Conservation (phyloP, 176 grass and related monocot species). For the Musa beccarii region DNA sequence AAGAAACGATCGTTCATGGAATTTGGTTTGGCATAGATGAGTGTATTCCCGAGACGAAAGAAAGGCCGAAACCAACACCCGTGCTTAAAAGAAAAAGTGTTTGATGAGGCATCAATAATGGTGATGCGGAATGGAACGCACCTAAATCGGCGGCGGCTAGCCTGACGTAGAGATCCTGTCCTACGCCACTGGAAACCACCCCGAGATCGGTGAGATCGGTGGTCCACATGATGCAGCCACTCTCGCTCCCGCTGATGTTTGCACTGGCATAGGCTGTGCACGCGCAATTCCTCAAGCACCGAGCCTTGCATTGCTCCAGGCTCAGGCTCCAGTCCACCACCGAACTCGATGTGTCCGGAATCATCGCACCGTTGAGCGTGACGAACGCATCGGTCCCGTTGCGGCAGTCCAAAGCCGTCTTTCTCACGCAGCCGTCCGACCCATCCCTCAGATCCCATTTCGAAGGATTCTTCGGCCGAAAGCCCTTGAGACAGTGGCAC, state of each 20-base stretch:
- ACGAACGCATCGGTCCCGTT: not conserved
- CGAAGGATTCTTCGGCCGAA: not conserved
- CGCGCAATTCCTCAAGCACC: not conserved
- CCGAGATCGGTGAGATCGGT: not conserved
- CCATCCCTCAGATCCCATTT: not conserved
- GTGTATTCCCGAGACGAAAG: not conserved
- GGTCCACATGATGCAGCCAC: not conserved
- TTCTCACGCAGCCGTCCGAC: not conserved
- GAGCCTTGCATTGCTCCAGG: not conserved
- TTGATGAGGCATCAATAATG: not conserved
- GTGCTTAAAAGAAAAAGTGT: not conserved
- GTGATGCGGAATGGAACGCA: not conserved
- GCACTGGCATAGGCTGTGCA: constrained; percentile 4
- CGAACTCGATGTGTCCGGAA: not conserved
- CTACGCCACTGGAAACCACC: not conserved
- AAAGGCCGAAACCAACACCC: not conserved
- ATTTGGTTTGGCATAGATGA: not conserved
- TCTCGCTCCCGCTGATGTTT: not conserved
- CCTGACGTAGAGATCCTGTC: constrained; percentile 7
- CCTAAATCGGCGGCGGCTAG: not conserved
- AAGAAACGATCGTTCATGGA: too few relatives aligned
- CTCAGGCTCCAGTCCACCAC: not conserved
- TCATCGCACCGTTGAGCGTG: not conserved
- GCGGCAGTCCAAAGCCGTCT: not conserved
- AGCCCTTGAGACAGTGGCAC: not conserved